phyloP scores from a whole-genome alignment of 441 rosid genomes.

The Syzygium syzygioides region DNA sequence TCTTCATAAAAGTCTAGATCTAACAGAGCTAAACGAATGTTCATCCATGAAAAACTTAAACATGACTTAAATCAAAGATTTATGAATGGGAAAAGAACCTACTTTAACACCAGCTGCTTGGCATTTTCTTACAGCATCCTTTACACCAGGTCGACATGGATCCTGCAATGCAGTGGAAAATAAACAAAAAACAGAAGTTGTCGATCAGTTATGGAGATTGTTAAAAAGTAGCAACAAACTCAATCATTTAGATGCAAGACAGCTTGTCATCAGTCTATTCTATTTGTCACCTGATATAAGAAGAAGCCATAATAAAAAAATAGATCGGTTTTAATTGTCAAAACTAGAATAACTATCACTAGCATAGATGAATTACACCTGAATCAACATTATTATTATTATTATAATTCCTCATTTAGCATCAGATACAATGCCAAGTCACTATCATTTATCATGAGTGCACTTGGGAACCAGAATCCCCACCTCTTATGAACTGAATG shows the following conservation, averaged over 20 bases:
- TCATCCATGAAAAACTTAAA: not conserved
- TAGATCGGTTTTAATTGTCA: not conserved
- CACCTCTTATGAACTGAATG: not conserved
- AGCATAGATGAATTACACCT: not conserved
- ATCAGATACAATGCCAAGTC: not conserved
- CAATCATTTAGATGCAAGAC: not conserved
- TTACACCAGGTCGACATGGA: conserved; percentile 88
- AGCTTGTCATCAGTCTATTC: not conserved
- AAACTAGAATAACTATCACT: not conserved
- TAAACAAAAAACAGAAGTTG: not conserved
- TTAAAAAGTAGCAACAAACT: not conserved
- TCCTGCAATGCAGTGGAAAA: conserved; percentile 44
- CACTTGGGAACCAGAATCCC: not conserved
- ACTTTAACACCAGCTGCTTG: conserved; percentile 96
- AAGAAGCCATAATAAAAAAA: not conserved
- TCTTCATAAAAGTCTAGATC: not conserved
- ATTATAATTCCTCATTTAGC: not conserved
- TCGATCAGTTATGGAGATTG: not conserved
- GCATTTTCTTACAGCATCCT: conserved; percentile 70
- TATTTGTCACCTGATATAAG: not conserved
- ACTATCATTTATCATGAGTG: not conserved
- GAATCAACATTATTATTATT: not conserved
- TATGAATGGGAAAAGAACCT: not conserved
- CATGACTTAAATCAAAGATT: not conserved
- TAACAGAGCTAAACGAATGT: not conserved